Evolutionary conservation across 192 early-diverging fungal genomes (phyloP), one percentile per base, ranked within the genome.

Genomic region (Helicostylum pulchrum): DNA sequence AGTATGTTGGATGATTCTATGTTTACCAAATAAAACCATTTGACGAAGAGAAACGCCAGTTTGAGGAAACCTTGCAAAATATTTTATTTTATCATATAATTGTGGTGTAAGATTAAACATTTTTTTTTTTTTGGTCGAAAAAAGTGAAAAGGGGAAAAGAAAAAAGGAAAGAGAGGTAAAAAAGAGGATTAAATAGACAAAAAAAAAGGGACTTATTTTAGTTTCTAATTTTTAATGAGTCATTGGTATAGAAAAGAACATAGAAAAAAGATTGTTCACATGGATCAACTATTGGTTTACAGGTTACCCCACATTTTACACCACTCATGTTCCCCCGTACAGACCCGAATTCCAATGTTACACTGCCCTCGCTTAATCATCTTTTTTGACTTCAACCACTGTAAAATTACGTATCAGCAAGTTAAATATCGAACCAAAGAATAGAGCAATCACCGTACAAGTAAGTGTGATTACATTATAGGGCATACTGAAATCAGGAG

Each of bases 381-480:
- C 44, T 50, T 72, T 60, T 9, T 68, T 56, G 5, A 70, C 73
- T 10, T 26, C 26, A 15, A 75, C 74, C 4, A 76, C 67, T 12
- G 63, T 75, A 77, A 89, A 90, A 26, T 77, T 74, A 54, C 88
- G 83, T 17, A 83, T 88, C 51, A 92, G 74, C 17, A 94, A 64
- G 65, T 97, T 96, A 69, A 97, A 97, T 34, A 94, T 82, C n/a
- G 87, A 84, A 14, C 96, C 96, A 90, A 96, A 98, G 75, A 93
- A 96, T 46, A 97, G 74, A 7, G 94, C 94, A 61, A 99, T 84
- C 6, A 97, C 84, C 0, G 97, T 99, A 66, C 94, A 97, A 9
- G 95, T 94, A 76, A 98, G 81, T 1, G 97, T 96, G 57, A 99
- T 95, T 52, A 98, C 95, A 77, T 99, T 99, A 79, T 99, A 99